Evolutionary conservation across 495 filamentous ascomycete species (phyloP).

Genomic region (Amphirosellinia nigrospora): DNA sequence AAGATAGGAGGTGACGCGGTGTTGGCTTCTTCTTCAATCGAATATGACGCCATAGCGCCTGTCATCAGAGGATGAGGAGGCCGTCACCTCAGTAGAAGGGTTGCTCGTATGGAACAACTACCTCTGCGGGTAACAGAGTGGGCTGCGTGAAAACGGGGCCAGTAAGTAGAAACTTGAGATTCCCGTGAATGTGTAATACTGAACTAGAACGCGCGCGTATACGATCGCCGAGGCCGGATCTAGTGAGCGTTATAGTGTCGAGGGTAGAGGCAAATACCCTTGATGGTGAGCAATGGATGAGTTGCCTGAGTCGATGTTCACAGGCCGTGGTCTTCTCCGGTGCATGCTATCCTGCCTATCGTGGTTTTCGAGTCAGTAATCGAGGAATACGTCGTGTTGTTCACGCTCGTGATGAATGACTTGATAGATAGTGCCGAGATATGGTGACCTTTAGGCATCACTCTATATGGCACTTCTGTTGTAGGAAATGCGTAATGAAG

Average conservation of each 20-base stretch:
- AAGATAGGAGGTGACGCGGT: slow-evolving; percentile 27
- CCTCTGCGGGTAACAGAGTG: no score
- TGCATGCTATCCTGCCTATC: not conserved
- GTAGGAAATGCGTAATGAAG: not conserved
- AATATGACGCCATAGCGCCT: slow-evolving; percentile 29
- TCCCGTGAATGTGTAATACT: not conserved
- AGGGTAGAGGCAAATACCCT: not conserved
- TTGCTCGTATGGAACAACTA: not conserved
- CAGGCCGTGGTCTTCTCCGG: not conserved
- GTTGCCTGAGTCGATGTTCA: not conserved
- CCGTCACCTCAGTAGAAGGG: not conserved
- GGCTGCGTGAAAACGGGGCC: not conserved
- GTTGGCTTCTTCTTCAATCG: slow-evolving; percentile 1
- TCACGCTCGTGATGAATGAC: not conserved
- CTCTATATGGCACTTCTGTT: not conserved
- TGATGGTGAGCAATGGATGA: not conserved
- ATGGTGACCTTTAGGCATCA: not conserved
- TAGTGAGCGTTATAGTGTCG: not conserved
- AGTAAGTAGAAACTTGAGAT: not conserved
- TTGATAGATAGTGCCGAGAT: not conserved
- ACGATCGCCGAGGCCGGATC: not conserved
- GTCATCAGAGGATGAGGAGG: not conserved
- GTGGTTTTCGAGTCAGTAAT: not conserved
- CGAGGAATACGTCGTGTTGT: not conserved
- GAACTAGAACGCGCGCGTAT: not conserved